These are phyloP conservation scores for Podaxis pistillaris DNA, from an alignment of 768 basidiomycete genomes.

Conservation along the genomic window DNA sequence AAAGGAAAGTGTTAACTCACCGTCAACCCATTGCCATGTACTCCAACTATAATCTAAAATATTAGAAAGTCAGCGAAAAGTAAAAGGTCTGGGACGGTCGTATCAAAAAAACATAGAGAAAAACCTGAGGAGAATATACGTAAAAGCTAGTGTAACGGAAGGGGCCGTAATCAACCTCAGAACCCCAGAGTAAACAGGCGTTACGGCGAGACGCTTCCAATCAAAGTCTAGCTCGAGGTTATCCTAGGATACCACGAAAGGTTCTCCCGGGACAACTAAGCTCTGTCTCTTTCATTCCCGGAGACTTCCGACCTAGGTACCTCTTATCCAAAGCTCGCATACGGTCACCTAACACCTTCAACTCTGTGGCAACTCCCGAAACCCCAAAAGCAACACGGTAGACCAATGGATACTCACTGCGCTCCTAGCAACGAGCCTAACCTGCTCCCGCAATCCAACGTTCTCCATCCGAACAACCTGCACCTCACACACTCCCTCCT, in stretches of 20 bases:
- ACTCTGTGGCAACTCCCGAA: background rate
- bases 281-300: background rate
- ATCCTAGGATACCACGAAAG: background rate
- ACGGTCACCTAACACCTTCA: background rate
- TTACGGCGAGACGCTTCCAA: background rate
- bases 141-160: background rate
- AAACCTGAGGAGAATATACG: background rate
- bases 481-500: slow-evolving; percentile 22
- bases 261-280: background rate
- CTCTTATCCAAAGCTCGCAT: background rate
- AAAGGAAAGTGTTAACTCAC: slow-evolving; percentile 16
- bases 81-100: background rate
- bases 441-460: slow-evolving; percentile 19
- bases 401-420: slow-evolving; percentile 19
- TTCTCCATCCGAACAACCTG: slow-evolving; percentile 23
- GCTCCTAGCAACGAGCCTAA: slow-evolving; percentile 22
- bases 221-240: background rate
- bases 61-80: background rate
- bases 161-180: background rate
- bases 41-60: slow-evolving; percentile 27
- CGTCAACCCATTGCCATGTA: slow-evolving; percentile 64
- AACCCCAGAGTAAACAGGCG: background rate
- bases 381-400: background rate
- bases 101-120: background rate
- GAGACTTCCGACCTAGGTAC: background rate